These are phyloP conservation scores for Vigna unguiculata DNA, from an alignment of 306 rosid species.

Conservation along the genomic window DNA sequence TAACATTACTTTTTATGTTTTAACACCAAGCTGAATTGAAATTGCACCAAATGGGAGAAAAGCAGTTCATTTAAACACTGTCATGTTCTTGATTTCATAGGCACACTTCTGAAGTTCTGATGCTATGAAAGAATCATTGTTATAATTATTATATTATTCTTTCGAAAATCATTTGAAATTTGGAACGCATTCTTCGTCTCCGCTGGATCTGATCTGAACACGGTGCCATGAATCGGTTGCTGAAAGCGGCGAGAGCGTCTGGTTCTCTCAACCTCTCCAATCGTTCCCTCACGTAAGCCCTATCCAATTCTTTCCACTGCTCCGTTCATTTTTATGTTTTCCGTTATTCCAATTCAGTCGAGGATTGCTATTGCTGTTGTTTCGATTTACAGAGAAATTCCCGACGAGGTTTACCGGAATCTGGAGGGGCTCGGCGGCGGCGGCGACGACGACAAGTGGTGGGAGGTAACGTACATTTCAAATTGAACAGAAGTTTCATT, in stretches of 20 bases:
- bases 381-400: constrained; percentile 63
- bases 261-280: constrained; percentile 97
- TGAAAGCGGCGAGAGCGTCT: constrained; percentile 88
- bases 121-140: neutral
- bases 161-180: constrained; percentile 4
- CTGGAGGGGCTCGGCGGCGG: constrained; percentile 62
- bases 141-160: neutral
- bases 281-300: constrained; percentile 75
- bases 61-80: neutral
- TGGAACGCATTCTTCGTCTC: neutral
- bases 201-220: constrained; percentile 43
- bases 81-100: neutral
- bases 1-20: neutral
- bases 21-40: neutral
- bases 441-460: constrained; percentile 82
- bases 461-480: constrained; percentile 70
- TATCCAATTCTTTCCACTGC: neutral
- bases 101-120: neutral
- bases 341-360: neutral
- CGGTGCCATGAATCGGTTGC: constrained; percentile 73
- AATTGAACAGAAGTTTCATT: neutral
- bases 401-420: constrained; percentile 81
- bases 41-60: neutral
- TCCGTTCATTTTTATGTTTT: neutral
- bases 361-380: constrained; percentile 6